These are phyloP conservation scores for Pseudovirgaria hyperparasitica DNA, from an alignment of 2,329 filamentous ascomycete genomes.

Conservation along the genomic window DNA sequence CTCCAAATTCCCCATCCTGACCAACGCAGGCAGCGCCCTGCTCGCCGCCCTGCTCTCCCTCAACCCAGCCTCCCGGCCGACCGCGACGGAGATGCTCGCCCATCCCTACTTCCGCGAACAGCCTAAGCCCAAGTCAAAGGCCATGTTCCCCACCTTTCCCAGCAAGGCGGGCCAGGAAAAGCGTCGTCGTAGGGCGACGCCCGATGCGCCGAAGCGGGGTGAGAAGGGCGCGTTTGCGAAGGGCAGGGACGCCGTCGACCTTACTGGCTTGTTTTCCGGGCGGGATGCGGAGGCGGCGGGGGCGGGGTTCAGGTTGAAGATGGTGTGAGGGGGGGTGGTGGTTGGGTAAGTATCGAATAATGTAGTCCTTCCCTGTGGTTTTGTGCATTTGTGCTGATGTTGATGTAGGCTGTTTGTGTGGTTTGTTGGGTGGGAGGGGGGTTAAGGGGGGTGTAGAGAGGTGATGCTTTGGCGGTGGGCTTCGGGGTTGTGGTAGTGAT, in stretches of 20 bases:
- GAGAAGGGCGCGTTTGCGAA: too few species aligned
- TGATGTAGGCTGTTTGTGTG: too few species aligned
- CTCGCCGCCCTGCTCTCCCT: constrained; percentile 59
- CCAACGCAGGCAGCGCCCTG: constrained; percentile 57
- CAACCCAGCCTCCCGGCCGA: constrained; percentile 59
- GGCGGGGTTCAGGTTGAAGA: constrained; percentile 31
- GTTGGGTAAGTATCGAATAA: too few species aligned
- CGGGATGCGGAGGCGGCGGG: constrained; percentile 35
- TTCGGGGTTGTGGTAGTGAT: too few species aligned
- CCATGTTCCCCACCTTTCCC: constrained; percentile 94
- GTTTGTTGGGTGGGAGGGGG: too few species aligned
- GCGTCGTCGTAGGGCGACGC: constrained; percentile 57
- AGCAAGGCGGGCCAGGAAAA: constrained; percentile 89
- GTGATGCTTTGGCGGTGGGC: too few species aligned
- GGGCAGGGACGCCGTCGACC: constrained; percentile 32
- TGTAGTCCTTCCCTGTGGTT: too few species aligned
- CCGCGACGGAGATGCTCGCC: constrained; percentile 58
- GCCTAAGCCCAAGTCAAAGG: constrained; percentile 76
- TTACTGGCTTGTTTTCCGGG: constrained; percentile 37
- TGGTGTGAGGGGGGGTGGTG: too few species aligned
- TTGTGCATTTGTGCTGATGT: too few species aligned
- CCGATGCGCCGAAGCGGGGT: constrained; percentile 71
- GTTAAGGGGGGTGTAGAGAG: too few species aligned
- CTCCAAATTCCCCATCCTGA: constrained; percentile 69
- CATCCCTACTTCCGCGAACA: constrained; percentile 84